phyloP scores from a whole-genome alignment of 2,329 filamentous ascomycete species.

The Beauveria brongniartii region DNA sequence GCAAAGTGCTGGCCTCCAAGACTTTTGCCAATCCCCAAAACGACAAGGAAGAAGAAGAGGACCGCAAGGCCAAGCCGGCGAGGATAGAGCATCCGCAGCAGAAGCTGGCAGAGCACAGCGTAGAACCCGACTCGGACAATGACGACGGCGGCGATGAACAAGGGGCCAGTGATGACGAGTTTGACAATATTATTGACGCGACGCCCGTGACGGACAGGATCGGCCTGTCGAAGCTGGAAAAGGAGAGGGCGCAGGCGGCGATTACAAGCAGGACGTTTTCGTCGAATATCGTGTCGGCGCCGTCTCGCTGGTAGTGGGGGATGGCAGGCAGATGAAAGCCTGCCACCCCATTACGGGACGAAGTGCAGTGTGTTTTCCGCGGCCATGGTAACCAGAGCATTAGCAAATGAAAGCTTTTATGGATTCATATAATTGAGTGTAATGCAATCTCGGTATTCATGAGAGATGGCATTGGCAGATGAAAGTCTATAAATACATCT shows the following conservation, averaged over 20 bases:
- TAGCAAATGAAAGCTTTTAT: too few species aligned
- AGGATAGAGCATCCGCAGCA: slow-evolving; percentile 54
- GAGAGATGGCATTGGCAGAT: neutral
- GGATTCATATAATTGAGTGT: too few species aligned
- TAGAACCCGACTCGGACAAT: slow-evolving; percentile 65
- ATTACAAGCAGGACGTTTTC: slow-evolving; percentile 45
- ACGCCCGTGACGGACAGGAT: slow-evolving; percentile 82
- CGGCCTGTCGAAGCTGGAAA: slow-evolving; percentile 52
- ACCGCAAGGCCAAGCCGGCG: slow-evolving; percentile 48
- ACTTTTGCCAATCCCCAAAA: slow-evolving; percentile 53
- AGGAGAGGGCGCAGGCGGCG: slow-evolving; percentile 41
- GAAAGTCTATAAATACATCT: slow-evolving; percentile 3
- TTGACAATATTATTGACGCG: slow-evolving; percentile 88
- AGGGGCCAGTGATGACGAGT: slow-evolving; percentile 63
- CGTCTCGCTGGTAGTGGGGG: slow-evolving; percentile 24
- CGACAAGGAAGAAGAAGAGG: slow-evolving; percentile 25
- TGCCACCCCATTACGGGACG: too few species aligned
- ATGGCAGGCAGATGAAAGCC: too few species aligned
- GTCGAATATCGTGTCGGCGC: slow-evolving; percentile 40
- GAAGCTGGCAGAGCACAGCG: slow-evolving; percentile 50
- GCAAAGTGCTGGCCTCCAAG: slow-evolving; percentile 85
- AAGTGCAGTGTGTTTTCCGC: too few species aligned
- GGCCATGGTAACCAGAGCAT: too few species aligned
- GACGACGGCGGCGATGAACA: slow-evolving; percentile 26
- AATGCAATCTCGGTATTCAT: too few species aligned